phyloP scores from a whole-genome alignment of 208 protist genomes.

The Leishmania tarentolae region DNA sequence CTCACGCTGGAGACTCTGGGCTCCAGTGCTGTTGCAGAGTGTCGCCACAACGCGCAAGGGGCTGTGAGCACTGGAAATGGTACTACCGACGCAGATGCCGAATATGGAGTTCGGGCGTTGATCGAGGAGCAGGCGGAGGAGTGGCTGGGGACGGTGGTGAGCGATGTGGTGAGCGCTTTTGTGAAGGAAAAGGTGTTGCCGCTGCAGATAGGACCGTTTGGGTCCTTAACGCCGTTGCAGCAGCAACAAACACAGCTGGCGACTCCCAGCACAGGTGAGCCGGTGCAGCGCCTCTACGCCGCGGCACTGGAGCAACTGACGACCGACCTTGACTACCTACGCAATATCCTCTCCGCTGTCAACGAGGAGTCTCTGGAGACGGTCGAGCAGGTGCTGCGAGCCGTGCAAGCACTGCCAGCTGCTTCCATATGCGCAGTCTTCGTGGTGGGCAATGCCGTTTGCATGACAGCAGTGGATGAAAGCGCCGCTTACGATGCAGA shows the following conservation, averaged over 20 bases:
- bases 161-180: slow-evolving; percentile 50
- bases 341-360: slow-evolving; percentile 75
- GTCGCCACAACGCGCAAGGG: not conserved
- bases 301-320: slow-evolving; percentile 64
- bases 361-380: slow-evolving; percentile 66
- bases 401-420: slow-evolving; percentile 39
- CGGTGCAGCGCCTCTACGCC: slow-evolving; percentile 12
- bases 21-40: slow-evolving; percentile 20
- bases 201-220: slow-evolving; percentile 43
- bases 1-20: slow-evolving; percentile 65
- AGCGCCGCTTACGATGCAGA: not conserved
- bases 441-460: slow-evolving; percentile 16
- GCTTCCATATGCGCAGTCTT: slow-evolving; percentile 7
- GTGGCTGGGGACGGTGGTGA: slow-evolving; percentile 74
- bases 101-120: slow-evolving; percentile 39
- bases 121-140: slow-evolving; percentile 59
- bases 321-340: slow-evolving; percentile 73
- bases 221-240: not conserved
- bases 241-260: not conserved
- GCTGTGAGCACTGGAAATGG: not conserved
- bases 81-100: slow-evolving; percentile 13
- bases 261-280: not conserved
- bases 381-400: slow-evolving; percentile 44
- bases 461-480: not conserved
- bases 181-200: slow-evolving; percentile 54